phyloP scores from a whole-genome alignment of 441 rosid species.

The Erodium chrysanthum region DNA sequence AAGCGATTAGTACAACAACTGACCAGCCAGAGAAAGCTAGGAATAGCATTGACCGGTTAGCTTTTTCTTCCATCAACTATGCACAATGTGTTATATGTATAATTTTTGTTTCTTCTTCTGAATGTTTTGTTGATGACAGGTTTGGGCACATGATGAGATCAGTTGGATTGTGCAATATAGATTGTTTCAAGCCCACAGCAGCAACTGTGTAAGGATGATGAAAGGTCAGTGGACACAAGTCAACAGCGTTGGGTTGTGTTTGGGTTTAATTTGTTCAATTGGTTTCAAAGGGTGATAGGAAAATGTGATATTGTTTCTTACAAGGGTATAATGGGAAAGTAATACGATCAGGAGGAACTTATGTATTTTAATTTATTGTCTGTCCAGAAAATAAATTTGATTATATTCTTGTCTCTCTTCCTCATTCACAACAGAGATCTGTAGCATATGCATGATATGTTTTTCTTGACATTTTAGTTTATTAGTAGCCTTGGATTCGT shows the following conservation, averaged over 20 bases:
- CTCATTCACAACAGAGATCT: not conserved
- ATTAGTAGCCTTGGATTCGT: too few species aligned
- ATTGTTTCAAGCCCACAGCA: conserved; percentile 75
- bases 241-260: conserved; percentile 17
- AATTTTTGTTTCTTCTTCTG: too few species aligned
- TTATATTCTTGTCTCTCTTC: too few species aligned
- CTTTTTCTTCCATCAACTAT: not conserved
- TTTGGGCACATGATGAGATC: conserved; percentile 80
- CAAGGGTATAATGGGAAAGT: not conserved
- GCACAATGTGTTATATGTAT: not conserved
- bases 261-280: conserved; percentile 17
- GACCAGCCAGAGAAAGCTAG: conserved; percentile 56
- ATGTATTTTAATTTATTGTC: not conserved
- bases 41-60: conserved; percentile 78
- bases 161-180: conserved; percentile 76
- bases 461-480: too few species aligned
- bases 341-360: not conserved
- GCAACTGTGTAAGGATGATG: conserved; percentile 33
- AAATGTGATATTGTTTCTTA: conserved; percentile 12
- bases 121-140: conserved; percentile 31
- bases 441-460: too few species aligned
- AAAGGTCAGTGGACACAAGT: conserved; percentile 16
- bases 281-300: conserved; percentile 22
- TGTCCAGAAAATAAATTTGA: not conserved
- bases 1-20: conserved; percentile 20